These are phyloP conservation scores for Syncephalis fuscata DNA, from an alignment of 371 early-diverging fungal species.

Conservation along the genomic window DNA sequence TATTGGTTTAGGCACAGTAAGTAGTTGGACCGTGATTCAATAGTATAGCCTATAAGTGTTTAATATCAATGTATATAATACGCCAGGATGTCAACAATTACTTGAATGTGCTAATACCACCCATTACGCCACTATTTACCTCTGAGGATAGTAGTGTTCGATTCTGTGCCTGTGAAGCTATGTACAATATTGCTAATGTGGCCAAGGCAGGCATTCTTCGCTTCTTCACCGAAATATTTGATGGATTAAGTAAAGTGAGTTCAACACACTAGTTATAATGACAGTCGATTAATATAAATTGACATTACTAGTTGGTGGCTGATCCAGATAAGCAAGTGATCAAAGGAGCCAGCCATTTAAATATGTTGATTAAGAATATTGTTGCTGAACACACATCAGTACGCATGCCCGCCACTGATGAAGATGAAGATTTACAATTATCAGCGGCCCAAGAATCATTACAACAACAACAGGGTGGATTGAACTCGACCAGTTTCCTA, in stretches of 20 bases:
- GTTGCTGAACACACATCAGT: slow-evolving; percentile 72
- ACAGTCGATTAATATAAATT: background rate
- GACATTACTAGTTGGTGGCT: slow-evolving; percentile 35
- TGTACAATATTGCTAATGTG: slow-evolving; percentile 92
- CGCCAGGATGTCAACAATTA: slow-evolving; percentile 43
- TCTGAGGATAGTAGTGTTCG: slow-evolving; percentile 80
- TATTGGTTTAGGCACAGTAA: slow-evolving; percentile 64
- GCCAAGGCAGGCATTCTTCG: slow-evolving; percentile 63
- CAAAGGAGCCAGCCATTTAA: slow-evolving; percentile 75
- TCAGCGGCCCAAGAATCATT: slow-evolving; percentile 9
- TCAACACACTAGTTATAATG: background rate
- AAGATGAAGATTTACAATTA: slow-evolving; percentile 3
- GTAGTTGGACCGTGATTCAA: background rate
- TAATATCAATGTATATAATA: background rate
- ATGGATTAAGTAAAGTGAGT: slow-evolving; percentile 69
- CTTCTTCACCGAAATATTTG: slow-evolving; percentile 87
- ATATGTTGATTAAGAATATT: slow-evolving; percentile 82
- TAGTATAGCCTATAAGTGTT: background rate
- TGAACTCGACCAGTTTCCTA: slow-evolving; percentile 15
- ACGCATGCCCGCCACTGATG: slow-evolving; percentile 15
- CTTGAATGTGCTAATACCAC: slow-evolving; percentile 65
- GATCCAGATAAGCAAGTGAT: slow-evolving; percentile 76
- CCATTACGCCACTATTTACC: slow-evolving; percentile 71
- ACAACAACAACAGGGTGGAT: slow-evolving; percentile 6
- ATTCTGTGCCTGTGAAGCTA: slow-evolving; percentile 87